Evolutionary conservation across 257 asterid genomes (phyloP), one percentile per base, ranked within the genome.

Genomic region (Galeopsis tetrahit): DNA sequence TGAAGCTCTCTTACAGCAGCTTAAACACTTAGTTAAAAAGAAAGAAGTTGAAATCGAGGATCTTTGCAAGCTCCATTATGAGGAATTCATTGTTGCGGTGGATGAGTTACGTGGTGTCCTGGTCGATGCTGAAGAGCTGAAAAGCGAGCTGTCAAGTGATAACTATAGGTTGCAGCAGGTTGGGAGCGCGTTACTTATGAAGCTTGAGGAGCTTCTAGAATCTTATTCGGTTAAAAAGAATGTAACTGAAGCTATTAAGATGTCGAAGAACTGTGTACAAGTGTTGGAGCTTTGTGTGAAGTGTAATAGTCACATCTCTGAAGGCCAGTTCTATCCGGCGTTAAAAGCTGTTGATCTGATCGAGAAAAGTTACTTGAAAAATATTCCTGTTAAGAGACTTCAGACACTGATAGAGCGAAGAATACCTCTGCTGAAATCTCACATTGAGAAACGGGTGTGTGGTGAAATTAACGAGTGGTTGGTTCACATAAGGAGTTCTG

Each of bases 91-190:
- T 43, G 79, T 89, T 5, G 98, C 98, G 0, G 98, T 93, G 28
- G 98, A 93, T 73, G 97, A 93, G 83, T 86, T 93, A 10, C 97
- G 98, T 0, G 97, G 98, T 17, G 98, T 93, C 14, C 75, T 93
- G 76, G 97, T 90, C 1, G 98, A 93, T 60, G 97, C 98, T 0
- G 98, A 90, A 78, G 98, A 93, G 82, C 81, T 93, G 76, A 93
- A 93, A 68, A 75, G 91, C 33, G 96, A 90, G 82, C 89, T 93
- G 56, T 89, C 91, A 0, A 85, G 87, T 78, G 98, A 90, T 77
- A 93, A 93, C 78, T 85, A 84, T 39, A 82, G 86, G 82, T 75
- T 93, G 8, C 98, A 89, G 64, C 96, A 93, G 71, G 96, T 90
- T 2, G 96, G 98, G 2, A 89, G 92, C 31, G 72, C 90, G 0